Percentiles rank a stretch among this genome's conserved stretches.
Conservation (phyloP, 2,329 filamentous ascomycete species). For the Exophiala bonariae region DNA sequence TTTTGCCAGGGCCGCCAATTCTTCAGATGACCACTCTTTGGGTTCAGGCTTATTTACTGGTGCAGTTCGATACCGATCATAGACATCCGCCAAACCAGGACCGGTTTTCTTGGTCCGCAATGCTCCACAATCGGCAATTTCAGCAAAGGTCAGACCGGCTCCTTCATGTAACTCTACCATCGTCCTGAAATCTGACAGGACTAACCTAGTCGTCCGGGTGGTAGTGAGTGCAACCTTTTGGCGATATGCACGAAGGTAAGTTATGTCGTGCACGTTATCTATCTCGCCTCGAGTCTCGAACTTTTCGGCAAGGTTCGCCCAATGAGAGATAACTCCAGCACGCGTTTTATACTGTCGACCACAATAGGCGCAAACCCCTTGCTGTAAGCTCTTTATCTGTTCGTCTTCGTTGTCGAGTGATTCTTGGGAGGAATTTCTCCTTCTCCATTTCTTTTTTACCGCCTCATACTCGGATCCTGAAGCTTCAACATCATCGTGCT, state of each 20-base stretch:
- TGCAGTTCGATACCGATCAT: slow-evolving; percentile 19
- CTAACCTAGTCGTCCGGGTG: slow-evolving; percentile 10
- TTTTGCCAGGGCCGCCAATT: slow-evolving; percentile 11
- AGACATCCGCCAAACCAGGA: slow-evolving; percentile 17
- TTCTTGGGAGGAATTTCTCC: not conserved
- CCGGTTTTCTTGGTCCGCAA: slow-evolving; percentile 18
- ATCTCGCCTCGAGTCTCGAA: slow-evolving; percentile 10
- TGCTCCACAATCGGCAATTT: slow-evolving; percentile 21
- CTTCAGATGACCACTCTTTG: slow-evolving; percentile 17
- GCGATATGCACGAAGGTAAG: slow-evolving; percentile 20
- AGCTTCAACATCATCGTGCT: slow-evolving; percentile 2
- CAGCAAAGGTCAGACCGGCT: slow-evolving; percentile 21
- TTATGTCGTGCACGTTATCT: slow-evolving; percentile 24
- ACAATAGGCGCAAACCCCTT: slow-evolving; percentile 26
- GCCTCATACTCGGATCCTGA: slow-evolving; percentile 6
- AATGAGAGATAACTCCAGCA: slow-evolving; percentile 20
- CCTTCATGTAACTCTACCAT: slow-evolving; percentile 28
- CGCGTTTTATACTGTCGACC: slow-evolving; percentile 13
- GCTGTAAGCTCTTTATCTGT: slow-evolving; percentile 15
- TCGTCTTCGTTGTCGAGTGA: slow-evolving; percentile 5
- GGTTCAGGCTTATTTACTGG: not conserved
- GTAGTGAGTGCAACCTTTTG: no score
- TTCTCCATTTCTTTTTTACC: not conserved
- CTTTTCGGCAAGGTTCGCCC: slow-evolving; percentile 14
- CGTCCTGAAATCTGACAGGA: slow-evolving; percentile 20